phyloP scores from a whole-genome alignment of 331 rosid species.

The Stylosanthes scabra region DNA sequence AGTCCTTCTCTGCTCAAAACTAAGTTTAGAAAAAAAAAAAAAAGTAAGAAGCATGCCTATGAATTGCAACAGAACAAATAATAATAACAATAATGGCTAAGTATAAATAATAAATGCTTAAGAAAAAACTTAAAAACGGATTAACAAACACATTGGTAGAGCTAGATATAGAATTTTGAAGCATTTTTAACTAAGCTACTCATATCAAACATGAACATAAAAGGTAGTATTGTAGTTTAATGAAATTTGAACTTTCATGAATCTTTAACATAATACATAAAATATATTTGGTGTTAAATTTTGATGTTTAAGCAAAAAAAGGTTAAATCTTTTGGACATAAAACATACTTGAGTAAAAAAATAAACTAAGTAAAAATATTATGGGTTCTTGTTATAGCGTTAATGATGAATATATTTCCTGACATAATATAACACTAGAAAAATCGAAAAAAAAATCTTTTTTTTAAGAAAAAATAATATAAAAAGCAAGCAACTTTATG shows the following conservation, averaged over 20 bases:
- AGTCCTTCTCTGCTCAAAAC: conserved; percentile 17
- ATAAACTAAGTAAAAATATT: background rate
- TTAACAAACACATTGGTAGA: background rate
- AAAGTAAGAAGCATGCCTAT: background rate
- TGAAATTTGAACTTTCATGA: too few species aligned
- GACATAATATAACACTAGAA: background rate
- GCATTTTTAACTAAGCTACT: background rate
- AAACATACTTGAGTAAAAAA: background rate
- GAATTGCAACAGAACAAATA: background rate
- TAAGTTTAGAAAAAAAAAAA: background rate
- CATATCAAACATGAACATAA: background rate
- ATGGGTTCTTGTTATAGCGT: background rate
- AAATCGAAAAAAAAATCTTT: too few species aligned
- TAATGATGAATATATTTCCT: background rate
- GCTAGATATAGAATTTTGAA: background rate
- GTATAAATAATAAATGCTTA: background rate
- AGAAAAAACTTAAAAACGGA: background rate
- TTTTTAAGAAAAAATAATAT: too few species aligned
- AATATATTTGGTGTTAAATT: background rate
- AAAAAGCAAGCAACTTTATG: too few species aligned
- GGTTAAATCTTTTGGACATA: background rate
- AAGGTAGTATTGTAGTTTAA: background rate
- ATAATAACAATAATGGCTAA: background rate
- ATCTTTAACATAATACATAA: too few species aligned
- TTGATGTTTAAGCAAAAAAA: too few species aligned